These are phyloP conservation scores for Moricandia moricandioides DNA, from an alignment of 345 rosid genomes.

Conservation along the genomic window DNA sequence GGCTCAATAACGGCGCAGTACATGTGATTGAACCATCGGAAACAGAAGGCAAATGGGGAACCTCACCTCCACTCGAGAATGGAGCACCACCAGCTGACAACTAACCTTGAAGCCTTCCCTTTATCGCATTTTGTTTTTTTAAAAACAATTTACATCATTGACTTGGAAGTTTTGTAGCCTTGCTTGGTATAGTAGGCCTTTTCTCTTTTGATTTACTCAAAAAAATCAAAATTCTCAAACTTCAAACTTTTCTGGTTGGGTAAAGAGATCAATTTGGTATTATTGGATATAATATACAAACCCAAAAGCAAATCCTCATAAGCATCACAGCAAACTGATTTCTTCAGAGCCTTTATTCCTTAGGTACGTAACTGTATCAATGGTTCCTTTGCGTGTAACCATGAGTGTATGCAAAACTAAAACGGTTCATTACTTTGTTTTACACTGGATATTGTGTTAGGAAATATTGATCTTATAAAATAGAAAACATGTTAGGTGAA, in stretches of 20 bases:
- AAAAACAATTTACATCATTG: neutral
- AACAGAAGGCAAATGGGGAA: conserved; percentile 83
- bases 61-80: conserved; percentile 68
- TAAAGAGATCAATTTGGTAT: neutral
- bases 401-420: too few species aligned
- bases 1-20: conserved; percentile 69
- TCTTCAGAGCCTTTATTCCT: neutral
- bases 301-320: neutral
- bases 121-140: neutral
- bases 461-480: too few species aligned
- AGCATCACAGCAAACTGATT: neutral
- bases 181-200: neutral
- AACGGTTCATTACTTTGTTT: too few species aligned
- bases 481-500: too few species aligned
- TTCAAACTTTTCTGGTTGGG: neutral
- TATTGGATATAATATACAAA: conserved; percentile 3
- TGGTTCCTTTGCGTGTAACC: too few species aligned
- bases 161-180: conserved; percentile 16
- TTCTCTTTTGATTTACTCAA: neutral
- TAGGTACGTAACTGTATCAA: too few species aligned
- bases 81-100: conserved; percentile 54
- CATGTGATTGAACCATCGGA: conserved; percentile 68
- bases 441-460: too few species aligned
- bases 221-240: neutral
- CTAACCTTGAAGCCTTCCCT: conserved; percentile 21